Evolutionary conservation across 2,329 filamentous ascomycete species (phyloP).

Genomic region (Penicillium hordei): DNA sequence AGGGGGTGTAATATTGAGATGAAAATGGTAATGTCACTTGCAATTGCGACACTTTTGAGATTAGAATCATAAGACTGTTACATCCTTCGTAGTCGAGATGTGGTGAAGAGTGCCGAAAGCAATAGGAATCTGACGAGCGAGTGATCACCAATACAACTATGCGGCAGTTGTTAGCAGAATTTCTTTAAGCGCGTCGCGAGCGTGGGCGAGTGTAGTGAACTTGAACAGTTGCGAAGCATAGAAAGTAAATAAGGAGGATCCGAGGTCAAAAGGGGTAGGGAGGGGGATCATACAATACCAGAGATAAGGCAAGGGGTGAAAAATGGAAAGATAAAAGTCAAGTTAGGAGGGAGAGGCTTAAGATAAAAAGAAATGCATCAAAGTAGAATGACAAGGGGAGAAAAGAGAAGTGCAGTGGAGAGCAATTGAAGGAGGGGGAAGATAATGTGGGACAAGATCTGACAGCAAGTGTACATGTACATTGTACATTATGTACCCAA

Average conservation of each 20-base stretch:
- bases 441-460: conserved; percentile 17
- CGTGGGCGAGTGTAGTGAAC: background rate
- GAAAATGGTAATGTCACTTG: background rate
- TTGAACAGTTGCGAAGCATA: background rate
- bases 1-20: background rate
- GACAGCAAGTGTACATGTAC: background rate
- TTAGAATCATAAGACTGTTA: conserved; percentile 12
- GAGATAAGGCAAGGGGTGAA: conserved; percentile 19
- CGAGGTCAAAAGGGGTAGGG: background rate
- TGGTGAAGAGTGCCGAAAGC: background rate
- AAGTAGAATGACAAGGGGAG: conserved; percentile 6
- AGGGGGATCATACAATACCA: conserved; percentile 10
- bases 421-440: conserved; percentile 5
- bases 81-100: conserved; percentile 19
- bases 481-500: background rate
- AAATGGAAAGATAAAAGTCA: conserved; percentile 6
- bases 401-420: conserved; percentile 5
- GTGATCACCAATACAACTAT: background rate
- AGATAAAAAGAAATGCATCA: background rate
- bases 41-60: background rate
- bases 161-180: background rate
- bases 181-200: background rate
- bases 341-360: background rate
- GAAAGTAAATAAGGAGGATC: conserved; percentile 5
- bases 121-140: background rate